Base-by-base conservation (phyloP, 1,284 basidiomycete genomes). In the Ceratobasidium theobromae region DNA sequence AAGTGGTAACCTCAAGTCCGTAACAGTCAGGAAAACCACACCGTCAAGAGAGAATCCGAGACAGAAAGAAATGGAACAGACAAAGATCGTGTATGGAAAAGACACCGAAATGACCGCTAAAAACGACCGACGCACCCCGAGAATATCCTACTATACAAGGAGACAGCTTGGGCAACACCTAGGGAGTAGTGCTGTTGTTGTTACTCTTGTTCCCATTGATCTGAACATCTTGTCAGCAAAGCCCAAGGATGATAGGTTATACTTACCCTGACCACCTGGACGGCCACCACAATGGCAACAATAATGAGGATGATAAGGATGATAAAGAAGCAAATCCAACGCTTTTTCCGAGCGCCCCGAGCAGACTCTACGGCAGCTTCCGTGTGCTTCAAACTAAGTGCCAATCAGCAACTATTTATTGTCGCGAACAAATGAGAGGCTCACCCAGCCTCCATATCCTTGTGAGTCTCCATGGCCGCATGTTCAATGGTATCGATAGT, bases 241-340 rank as follows among this genome's bases (percentile, higher is more conserved):
- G n/a, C n/a, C n/a, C n/a, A n/a, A n/a, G n/a, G n/a, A n/a, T n/a
- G n/a, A n/a, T n/a, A n/a, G n/a, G 21, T n/a, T 51, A 3, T 3
- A 41, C 58, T 64, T n/a, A 52, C 58, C 35, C 52, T 49, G 53
- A 73, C 78, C 32, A 87, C 77, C 23, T 84, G 79, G 53, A 88
- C 79, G 1, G 76, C 87, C 28, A 90, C 76, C 38, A 88, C 77
- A 66, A 87, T 80, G 45, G 77, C 88, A 66, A 89, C 74, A 65
- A 90, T 85, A 62, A 81, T 80, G 62, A 91, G 77, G 68, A 91
- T 72, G 60, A 73, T 57, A 28, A 71, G 12, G 49, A 54, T 65
- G 43, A 70, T 70, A 48, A 27, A 18, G 76, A 79, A 78, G 71
- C 79, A 80, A 73, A 78, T 78, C 77, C 77, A 78, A 74, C 78